Evolutionary conservation across 441 rosid genomes (phyloP).

Genomic region (Rhodomyrtus psidioides): DNA sequence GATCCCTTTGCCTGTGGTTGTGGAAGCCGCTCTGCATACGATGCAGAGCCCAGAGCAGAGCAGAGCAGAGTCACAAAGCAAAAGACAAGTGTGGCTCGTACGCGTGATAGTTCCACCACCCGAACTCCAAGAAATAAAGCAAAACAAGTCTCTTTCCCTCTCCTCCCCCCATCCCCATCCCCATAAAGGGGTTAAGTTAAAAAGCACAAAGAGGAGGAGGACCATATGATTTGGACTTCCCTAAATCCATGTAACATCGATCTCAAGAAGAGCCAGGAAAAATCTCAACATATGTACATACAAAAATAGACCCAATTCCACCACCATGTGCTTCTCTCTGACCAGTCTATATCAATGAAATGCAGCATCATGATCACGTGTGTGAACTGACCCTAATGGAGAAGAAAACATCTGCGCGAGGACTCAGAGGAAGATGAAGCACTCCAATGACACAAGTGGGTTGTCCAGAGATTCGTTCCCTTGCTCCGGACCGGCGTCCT

Average conservation of each 20-base stretch:
- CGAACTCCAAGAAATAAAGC: not conserved
- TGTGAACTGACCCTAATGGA: not conserved
- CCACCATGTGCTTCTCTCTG: not conserved
- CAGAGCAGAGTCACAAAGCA: not conserved
- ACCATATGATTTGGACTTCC: not conserved
- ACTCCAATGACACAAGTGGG: conserved; percentile 8
- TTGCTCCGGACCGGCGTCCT: not conserved
- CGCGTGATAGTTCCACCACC: not conserved
- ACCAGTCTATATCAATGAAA: not conserved
- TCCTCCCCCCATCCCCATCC: not conserved
- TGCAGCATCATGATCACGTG: not conserved
- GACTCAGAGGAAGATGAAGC: conserved; percentile 8
- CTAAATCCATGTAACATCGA: not conserved
- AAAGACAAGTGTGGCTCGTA: not conserved
- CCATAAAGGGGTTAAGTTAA: not conserved
- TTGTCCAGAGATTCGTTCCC: not conserved
- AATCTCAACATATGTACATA: not conserved
- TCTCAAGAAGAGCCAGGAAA: not conserved
- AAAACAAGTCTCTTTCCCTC: not conserved
- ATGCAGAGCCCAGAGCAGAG: not conserved
- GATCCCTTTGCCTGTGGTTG: not conserved
- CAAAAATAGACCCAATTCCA: not conserved
- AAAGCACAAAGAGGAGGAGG: not conserved
- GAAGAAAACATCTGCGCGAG: not conserved
- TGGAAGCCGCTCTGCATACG: not conserved